Conservation (phyloP, 257 asterid genomes). For the Ilex asprella region DNA sequence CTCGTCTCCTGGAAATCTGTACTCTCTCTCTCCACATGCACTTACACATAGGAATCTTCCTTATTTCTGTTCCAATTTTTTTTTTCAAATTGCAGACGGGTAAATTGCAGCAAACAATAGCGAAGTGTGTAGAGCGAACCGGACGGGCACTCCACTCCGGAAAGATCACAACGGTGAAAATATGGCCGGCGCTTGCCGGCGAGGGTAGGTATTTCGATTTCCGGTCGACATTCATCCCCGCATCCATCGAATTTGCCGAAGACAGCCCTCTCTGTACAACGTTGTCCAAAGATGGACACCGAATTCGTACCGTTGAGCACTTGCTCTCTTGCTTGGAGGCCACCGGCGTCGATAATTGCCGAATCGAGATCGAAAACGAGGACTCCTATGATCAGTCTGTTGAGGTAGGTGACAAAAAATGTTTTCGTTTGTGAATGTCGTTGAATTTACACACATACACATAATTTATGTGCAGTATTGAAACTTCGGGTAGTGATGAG, state of each 20-base stretch:
- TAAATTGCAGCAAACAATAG: constrained; percentile 70
- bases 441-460: too few species aligned
- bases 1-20: constrained; percentile 4
- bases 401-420: constrained; percentile 42
- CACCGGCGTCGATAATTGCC: constrained; percentile 76
- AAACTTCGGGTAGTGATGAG: too few species aligned
- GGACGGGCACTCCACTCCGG: constrained; percentile 92
- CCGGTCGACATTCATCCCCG: constrained; percentile 46
- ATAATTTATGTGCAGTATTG: too few species aligned
- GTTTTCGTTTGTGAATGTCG: background rate
- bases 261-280: constrained; percentile 73
- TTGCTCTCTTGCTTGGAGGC: constrained; percentile 93
- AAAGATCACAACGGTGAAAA: constrained; percentile 47
- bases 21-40: background rate
- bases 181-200: constrained; percentile 61
- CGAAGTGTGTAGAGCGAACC: constrained; percentile 47
- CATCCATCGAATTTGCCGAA: constrained; percentile 50
- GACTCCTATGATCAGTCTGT: constrained; percentile 34
- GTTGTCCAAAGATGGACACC: constrained; percentile 55
- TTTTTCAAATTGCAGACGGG: constrained; percentile 53
- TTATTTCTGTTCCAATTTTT: background rate
- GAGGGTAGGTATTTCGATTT: constrained; percentile 63
- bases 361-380: constrained; percentile 53
- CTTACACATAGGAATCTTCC: background rate
- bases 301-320: constrained; percentile 75